Evolutionary conservation across 2,329 filamentous ascomycete species (phyloP).

Genomic region (Madurella fahalii): DNA sequence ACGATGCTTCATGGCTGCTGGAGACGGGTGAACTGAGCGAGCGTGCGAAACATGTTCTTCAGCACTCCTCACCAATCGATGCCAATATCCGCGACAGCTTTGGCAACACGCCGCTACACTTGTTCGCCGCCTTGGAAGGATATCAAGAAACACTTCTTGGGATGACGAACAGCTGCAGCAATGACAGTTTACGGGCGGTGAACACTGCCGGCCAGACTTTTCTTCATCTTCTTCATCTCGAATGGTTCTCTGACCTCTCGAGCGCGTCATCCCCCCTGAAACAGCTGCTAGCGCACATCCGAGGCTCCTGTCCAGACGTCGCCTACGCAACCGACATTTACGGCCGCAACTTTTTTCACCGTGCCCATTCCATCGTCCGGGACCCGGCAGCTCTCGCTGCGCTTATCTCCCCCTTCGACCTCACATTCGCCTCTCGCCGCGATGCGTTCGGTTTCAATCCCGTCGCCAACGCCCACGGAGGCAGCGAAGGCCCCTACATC

Average conservation of each 20-base stretch:
- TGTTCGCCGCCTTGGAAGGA: constrained; percentile 40
- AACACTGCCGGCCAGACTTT: constrained; percentile 49
- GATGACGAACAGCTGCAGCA: constrained; percentile 22
- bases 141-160: constrained; percentile 29
- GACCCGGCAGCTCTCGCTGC: constrained; percentile 29
- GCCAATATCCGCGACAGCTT: constrained; percentile 39
- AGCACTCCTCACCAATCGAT: constrained; percentile 18
- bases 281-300: constrained; percentile 29
- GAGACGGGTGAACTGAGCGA: constrained; percentile 29
- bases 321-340: constrained; percentile 44
- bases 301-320: constrained; percentile 26
- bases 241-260: constrained; percentile 32
- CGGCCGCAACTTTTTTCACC: constrained; percentile 51
- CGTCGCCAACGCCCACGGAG: constrained; percentile 22
- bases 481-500: constrained; percentile 24
- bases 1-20: constrained; percentile 28
- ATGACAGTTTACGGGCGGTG: constrained; percentile 25
- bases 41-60: constrained; percentile 21
- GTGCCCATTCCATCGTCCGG: constrained; percentile 32
- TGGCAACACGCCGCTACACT: constrained; percentile 46
- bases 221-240: constrained; percentile 39
- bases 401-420: constrained; percentile 35
- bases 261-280: constrained; percentile 25
- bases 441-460: constrained; percentile 47
- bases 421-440: constrained; percentile 34